A percentile compares a stretch with the other conserved stretches of the same genome.
Conservation (phyloP, 148 eudicot species). For the Vaccinium macrocarpon region DNA sequence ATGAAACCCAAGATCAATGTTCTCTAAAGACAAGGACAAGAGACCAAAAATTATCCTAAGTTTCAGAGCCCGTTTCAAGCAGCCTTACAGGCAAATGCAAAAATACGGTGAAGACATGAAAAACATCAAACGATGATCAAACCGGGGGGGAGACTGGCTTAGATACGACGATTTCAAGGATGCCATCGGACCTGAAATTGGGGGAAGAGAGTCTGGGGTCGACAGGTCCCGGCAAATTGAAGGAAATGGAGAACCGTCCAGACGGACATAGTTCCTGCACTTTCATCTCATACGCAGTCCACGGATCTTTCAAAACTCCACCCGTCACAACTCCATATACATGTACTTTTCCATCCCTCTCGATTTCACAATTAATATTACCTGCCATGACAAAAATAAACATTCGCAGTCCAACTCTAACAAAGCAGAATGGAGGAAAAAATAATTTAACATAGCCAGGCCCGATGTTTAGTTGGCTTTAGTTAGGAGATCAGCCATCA, state of each 20-base stretch:
- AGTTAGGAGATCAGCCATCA: not conserved
- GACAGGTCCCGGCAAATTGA: constrained; percentile 79
- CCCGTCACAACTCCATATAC: constrained; percentile 39
- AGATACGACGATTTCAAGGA: constrained; percentile 58
- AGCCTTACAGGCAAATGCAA: not conserved
- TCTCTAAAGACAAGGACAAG: not conserved
- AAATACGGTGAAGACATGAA: not conserved
- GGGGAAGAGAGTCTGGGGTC: constrained; percentile 64
- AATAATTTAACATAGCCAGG: not conserved
- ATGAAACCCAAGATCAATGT: not conserved
- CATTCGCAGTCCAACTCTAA: not conserved
- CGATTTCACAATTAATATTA: constrained; percentile 24
- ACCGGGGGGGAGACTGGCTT: not conserved
- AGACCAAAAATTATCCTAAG: not conserved
- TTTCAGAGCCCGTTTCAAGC: not conserved
- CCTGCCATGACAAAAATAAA: constrained; percentile 21
- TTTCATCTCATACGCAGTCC: constrained; percentile 34
- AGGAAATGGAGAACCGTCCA: constrained; percentile 65
- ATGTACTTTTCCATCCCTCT: constrained; percentile 30
- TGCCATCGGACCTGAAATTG: constrained; percentile 62
- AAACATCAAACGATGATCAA: not conserved
- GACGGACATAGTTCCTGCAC: constrained; percentile 60
- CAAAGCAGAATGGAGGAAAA: not conserved
- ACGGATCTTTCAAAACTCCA: constrained; percentile 34
- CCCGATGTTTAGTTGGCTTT: not conserved